These are phyloP conservation scores for Ceratobasidium sp. DNA, from an alignment of 1,284 basidiomycete species.

Conservation along the genomic window DNA sequence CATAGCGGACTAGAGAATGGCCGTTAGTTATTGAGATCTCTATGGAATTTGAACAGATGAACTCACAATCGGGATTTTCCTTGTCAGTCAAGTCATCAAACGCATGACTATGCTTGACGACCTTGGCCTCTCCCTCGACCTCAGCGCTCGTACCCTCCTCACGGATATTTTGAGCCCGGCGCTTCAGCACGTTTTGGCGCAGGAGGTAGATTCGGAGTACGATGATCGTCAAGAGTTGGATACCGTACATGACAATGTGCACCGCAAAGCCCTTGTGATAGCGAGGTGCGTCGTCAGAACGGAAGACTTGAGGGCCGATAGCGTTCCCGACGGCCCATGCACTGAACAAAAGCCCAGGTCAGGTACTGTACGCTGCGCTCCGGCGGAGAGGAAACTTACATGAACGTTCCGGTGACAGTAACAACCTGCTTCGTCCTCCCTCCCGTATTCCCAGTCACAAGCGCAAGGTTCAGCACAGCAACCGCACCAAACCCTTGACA, in stretches of 20 bases:
- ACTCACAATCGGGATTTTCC: constrained; percentile 63
- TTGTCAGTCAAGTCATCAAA: constrained; percentile 63
- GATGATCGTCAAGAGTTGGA: constrained; percentile 60
- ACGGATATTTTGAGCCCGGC: constrained; percentile 55
- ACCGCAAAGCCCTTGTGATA: constrained; percentile 63
- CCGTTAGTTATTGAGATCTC: neutral
- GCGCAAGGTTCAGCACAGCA: constrained; percentile 56
- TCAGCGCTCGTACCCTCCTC: constrained; percentile 44
- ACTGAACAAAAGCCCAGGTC: constrained; percentile 56
- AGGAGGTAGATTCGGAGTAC: constrained; percentile 60
- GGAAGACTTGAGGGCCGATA: constrained; percentile 64
- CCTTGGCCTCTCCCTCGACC: constrained; percentile 53
- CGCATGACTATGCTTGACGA: constrained; percentile 58
- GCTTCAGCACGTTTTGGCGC: constrained; percentile 58
- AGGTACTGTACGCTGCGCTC: neutral
- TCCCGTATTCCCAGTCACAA: constrained; percentile 62
- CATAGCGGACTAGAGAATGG: constrained; percentile 56
- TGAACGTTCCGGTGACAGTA: constrained; percentile 53
- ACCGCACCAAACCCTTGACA: constrained; percentile 55
- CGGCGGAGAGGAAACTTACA: constrained; percentile 4
- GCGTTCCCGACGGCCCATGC: constrained; percentile 65
- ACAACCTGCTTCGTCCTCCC: constrained; percentile 63
- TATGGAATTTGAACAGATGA: neutral
- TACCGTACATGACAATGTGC: constrained; percentile 62
- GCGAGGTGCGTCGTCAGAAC: constrained; percentile 59